These are phyloP conservation scores for Umbilicaria muhlenbergii DNA, from an alignment of 495 filamentous ascomycete species.

Conservation along the genomic window DNA sequence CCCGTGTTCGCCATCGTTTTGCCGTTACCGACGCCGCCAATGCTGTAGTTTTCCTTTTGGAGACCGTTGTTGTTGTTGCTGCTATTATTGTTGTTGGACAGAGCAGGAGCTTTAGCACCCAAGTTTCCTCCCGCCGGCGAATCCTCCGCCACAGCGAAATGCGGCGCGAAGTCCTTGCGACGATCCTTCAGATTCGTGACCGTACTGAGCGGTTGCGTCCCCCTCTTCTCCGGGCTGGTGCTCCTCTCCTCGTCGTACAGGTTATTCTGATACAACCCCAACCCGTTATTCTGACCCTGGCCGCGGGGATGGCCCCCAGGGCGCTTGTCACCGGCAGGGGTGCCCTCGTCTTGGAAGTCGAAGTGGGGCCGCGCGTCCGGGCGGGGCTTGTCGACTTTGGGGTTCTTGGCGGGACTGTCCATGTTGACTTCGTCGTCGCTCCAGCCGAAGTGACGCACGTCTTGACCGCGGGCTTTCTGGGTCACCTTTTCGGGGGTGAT, in stretches of 20 bases:
- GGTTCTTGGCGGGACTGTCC: conserved; percentile 39
- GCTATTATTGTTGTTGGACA: conserved; percentile 7
- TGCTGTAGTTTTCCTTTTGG: conserved; percentile 15
- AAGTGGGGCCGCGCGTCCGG: conserved; percentile 72
- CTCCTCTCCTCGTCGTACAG: conserved; percentile 41
- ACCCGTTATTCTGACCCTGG: conserved; percentile 39
- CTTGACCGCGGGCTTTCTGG: conserved; percentile 30
- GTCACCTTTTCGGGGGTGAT: conserved; percentile 57
- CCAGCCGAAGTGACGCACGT: conserved; percentile 57
- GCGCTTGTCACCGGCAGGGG: conserved; percentile 19
- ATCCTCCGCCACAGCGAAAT: conserved; percentile 54
- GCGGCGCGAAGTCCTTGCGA: conserved; percentile 54
- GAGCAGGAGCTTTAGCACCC: conserved; percentile 12
- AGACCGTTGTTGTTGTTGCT: conserved; percentile 14
- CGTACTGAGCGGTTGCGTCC: conserved; percentile 30
- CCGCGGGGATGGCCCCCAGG: conserved; percentile 26
- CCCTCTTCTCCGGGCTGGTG: conserved; percentile 17
- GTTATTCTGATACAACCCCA: conserved; percentile 65
- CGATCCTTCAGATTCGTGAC: conserved; percentile 52
- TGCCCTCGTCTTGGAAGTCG: conserved; percentile 44
- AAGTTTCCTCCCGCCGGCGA: conserved; percentile 23
- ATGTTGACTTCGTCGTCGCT: conserved; percentile 47
- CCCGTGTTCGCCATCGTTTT: conserved; percentile 16
- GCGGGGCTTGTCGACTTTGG: conserved; percentile 47
- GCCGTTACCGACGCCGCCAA: conserved; percentile 4